A percentile compares a stretch with the other conserved stretches of the same genome.
Evolutionary conservation across 371 early-diverging fungal genomes (phyloP).

Genomic region (Gilbertella persicaria): DNA sequence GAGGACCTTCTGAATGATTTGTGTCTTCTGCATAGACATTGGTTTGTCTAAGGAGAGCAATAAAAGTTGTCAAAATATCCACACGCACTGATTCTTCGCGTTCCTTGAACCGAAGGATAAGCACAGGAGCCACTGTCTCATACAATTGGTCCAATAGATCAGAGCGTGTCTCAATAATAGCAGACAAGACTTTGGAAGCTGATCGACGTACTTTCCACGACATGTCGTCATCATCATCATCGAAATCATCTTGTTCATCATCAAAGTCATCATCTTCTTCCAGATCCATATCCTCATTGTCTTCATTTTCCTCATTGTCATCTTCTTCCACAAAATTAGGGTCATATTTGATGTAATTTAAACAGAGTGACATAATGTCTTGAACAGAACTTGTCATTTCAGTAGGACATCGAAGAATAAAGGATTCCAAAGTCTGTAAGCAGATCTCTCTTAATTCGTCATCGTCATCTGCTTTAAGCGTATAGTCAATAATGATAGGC

Average conservation of each 20-base stretch:
- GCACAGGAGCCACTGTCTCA: slow-evolving; percentile 66
- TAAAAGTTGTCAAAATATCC: slow-evolving; percentile 81
- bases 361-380: slow-evolving; percentile 61
- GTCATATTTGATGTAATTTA: slow-evolving; percentile 81
- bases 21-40: slow-evolving; percentile 39
- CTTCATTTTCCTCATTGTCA: slow-evolving; percentile 55
- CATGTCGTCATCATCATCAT: slow-evolving; percentile 75
- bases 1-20: slow-evolving; percentile 48
- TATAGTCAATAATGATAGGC: slow-evolving; percentile 63
- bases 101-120: slow-evolving; percentile 85
- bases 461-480: slow-evolving; percentile 63
- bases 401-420: slow-evolving; percentile 78
- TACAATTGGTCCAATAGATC: slow-evolving; percentile 70
- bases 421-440: slow-evolving; percentile 83
- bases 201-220: slow-evolving; percentile 94
- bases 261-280: slow-evolving; percentile 24
- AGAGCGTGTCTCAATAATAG: slow-evolving; percentile 73
- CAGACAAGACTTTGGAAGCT: slow-evolving; percentile 78
- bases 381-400: slow-evolving; percentile 67
- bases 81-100: slow-evolving; percentile 90
- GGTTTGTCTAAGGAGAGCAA: slow-evolving; percentile 73
- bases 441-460: slow-evolving; percentile 88
- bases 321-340: slow-evolving; percentile 89
- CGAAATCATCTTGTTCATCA: slow-evolving; percentile 74
- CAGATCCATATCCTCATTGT: not conserved